Percentiles rank a stretch among this genome's conserved stretches.
phyloP scores from a whole-genome alignment of 169 alveolate genomes.

The Plasmodium adleri region DNA sequence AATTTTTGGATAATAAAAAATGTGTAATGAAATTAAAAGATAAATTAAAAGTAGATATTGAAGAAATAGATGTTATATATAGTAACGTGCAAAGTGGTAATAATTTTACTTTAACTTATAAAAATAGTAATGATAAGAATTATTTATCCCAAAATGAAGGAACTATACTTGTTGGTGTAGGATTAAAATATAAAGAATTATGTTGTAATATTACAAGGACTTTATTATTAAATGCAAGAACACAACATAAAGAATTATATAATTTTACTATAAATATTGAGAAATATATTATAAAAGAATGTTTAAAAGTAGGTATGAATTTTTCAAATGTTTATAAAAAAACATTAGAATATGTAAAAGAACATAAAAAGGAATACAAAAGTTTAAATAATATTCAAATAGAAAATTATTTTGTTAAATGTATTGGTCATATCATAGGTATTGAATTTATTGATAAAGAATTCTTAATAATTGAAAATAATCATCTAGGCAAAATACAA shows the following conservation, averaged over 20 bases:
- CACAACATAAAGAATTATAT: constrained; percentile 83
- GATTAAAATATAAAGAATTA: constrained; percentile 83
- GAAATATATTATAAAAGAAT: constrained; percentile 78
- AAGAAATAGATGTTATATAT: constrained; percentile 84
- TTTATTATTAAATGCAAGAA: constrained; percentile 82
- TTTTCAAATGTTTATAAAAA: constrained; percentile 81
- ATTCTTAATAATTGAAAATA: constrained; percentile 72
- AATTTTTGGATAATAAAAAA: constrained; percentile 79
- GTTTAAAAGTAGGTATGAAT: constrained; percentile 76
- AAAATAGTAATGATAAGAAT: constrained; percentile 80
- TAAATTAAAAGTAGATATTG: constrained; percentile 79
- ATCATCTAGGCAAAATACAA: constrained; percentile 68
- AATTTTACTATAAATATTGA: constrained; percentile 78
- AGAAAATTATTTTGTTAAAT: constrained; percentile 84
- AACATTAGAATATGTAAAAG: constrained; percentile 74
- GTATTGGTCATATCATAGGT: constrained; percentile 91
- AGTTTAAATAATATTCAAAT: constrained; percentile 11
- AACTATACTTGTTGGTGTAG: constrained; percentile 82
- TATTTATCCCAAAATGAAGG: constrained; percentile 85
- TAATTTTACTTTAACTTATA: constrained; percentile 78
- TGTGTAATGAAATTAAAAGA: constrained; percentile 81
- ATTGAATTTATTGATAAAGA: constrained; percentile 88
- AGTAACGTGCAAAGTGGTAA: constrained; percentile 88
- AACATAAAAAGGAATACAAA: constrained; percentile 45
- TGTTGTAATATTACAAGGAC: constrained; percentile 86